Base-by-base conservation (phyloP, 257 asterid genomes). In the Solanum clarkiae region DNA sequence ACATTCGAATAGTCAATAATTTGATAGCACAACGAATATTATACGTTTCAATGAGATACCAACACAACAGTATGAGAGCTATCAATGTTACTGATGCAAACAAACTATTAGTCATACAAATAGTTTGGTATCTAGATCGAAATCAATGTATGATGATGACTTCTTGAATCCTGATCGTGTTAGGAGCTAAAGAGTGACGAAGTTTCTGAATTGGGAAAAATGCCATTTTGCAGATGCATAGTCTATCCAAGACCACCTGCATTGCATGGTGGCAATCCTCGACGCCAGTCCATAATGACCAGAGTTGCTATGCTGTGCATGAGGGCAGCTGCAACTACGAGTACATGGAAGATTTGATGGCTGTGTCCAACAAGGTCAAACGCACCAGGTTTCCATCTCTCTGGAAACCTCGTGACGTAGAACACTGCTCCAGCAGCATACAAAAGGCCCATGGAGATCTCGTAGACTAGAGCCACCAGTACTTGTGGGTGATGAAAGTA, bases 361-460 rank as follows among this genome's bases (percentile, higher is more conserved):
- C 98, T 96, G n/a, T 95, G 98, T 0, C 99, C 99, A 14, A 94
- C 92, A 65, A 94, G 91, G 81, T 96, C 99, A 85, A 96, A 96
- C 2, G 88, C 86, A 17, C 99, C 99, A 2, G 99, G 99, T 75
- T 75, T 91, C 97, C 98, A 93, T 85, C 96, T 93, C 92, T 96
- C 98, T 0, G 98, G 99, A 17, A 96, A 85, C 90, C 99, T 92
- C 1, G 93, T 89, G 2, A 93, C 90, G 6, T 96, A 96, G 86
- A 96, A 90, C 8, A 83, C 89, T 0, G 97, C 95, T 59, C 99
- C 99, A 4, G 83, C 75, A 3, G 95, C 98, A 51, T 95, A 94
- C 4, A 95, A 72, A n/a, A 91, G 80, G 68, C 99, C 99, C 99
- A 94, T 94, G 7, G 80, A 86, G 13, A 94, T 86, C 93, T 96